A percentile compares a stretch with the other conserved stretches of the same genome.
Conservation (phyloP, 2,329 filamentous ascomycete species). For the Botrytis squamosa region DNA sequence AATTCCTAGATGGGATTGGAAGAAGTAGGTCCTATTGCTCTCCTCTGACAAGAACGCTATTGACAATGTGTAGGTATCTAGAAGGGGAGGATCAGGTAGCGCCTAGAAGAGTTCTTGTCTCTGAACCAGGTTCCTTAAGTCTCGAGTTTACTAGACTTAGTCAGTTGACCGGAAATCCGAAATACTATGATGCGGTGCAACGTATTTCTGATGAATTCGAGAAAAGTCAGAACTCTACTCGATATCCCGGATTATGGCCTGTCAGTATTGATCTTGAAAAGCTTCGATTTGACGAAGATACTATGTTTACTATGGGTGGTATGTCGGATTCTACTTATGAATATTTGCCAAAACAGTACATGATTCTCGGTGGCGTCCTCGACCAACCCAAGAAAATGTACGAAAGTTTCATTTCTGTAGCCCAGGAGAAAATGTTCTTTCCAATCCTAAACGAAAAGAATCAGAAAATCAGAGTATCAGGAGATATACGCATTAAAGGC, state of each 20-base stretch:
- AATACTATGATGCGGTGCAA: conserved; percentile 62
- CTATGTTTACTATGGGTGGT: conserved; percentile 56
- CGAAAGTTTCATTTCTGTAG: conserved; percentile 46
- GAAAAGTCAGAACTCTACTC: conserved; percentile 52
- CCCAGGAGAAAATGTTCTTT: conserved; percentile 48
- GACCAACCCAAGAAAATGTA: conserved; percentile 43
- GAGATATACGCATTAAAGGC: conserved; percentile 41
- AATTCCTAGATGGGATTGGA: conserved; percentile 46
- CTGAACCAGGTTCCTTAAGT: conserved; percentile 59
- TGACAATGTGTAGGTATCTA: conserved; percentile 41
- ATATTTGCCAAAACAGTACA: conserved; percentile 58
- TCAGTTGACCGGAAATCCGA: conserved; percentile 59
- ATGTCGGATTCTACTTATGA: conserved; percentile 60
- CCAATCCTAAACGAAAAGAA: conserved; percentile 44
- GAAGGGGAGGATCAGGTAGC: conserved; percentile 60
- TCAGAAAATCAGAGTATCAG: conserved; percentile 49
- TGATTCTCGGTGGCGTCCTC: conserved; percentile 34
- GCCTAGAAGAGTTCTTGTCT: conserved; percentile 52
- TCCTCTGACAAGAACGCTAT: conserved; percentile 37
- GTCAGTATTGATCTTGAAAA: conserved; percentile 51
- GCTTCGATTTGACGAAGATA: conserved; percentile 48
- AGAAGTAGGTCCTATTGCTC: conserved; percentile 48
- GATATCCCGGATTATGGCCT: conserved; percentile 65
- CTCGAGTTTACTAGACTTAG: conserved; percentile 64
- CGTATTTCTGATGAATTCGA: conserved; percentile 59